phyloP scores from a whole-genome alignment of 1,139 yeast genomes.

The Geotrichum fermentans region DNA sequence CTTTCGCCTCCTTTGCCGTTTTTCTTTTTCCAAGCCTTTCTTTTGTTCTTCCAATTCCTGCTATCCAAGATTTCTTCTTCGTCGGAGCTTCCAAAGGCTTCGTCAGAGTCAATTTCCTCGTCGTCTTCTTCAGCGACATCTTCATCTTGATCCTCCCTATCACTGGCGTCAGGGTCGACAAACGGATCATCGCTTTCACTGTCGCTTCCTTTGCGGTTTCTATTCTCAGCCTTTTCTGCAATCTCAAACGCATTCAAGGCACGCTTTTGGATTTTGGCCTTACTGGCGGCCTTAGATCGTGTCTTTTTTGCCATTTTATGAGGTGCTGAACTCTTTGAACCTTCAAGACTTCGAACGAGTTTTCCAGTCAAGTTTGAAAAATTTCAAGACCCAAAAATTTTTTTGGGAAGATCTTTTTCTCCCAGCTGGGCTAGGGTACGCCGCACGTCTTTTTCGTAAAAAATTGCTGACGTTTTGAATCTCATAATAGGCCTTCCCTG shows the following conservation, averaged over 20 bases:
- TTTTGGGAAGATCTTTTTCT: conserved; percentile 1
- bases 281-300: conserved; percentile 10
- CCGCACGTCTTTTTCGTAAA: background rate
- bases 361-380: too few species aligned
- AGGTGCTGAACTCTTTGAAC: too few species aligned
- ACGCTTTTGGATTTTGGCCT: conserved; percentile 23
- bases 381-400: background rate
- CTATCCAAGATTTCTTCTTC: conserved; percentile 29
- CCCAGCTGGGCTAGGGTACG: conserved; percentile 11
- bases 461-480: too few species aligned
- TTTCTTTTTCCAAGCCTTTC: conserved; percentile 24
- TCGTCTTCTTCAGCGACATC: conserved; percentile 39
- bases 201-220: conserved; percentile 20
- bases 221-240: conserved; percentile 35
- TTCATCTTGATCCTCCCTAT: conserved; percentile 32
- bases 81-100: conserved; percentile 38
- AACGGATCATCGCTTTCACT: conserved; percentile 34
- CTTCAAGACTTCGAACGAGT: too few species aligned
- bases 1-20: conserved; percentile 10
- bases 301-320: conserved; percentile 14
- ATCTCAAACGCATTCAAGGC: conserved; percentile 48
- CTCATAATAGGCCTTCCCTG: too few species aligned
- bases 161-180: conserved; percentile 35
- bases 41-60: conserved; percentile 24
- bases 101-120: conserved; percentile 45